These are phyloP conservation scores for Candida oleophila DNA, from an alignment of 805 yeast genomes.

Conservation along the genomic window DNA sequence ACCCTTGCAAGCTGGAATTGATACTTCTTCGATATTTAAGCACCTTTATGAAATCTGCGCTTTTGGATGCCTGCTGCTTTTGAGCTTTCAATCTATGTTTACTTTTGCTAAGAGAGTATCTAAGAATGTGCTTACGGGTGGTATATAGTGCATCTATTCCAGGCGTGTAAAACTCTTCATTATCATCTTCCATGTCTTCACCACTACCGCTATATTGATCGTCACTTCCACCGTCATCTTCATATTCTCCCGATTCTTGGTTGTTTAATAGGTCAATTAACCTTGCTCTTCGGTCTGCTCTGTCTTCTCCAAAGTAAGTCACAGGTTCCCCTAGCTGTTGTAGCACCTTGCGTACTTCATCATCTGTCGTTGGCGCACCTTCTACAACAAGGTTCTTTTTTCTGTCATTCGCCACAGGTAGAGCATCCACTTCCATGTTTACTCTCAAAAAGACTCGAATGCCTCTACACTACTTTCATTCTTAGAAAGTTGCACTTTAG, in stretches of 20 bases:
- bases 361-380: slow-evolving; percentile 62
- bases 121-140: slow-evolving; percentile 53
- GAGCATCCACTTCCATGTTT: slow-evolving; percentile 4
- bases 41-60: slow-evolving; percentile 38
- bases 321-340: slow-evolving; percentile 56
- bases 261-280: slow-evolving; percentile 45
- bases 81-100: slow-evolving; percentile 38
- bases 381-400: not conserved
- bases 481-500: not conserved
- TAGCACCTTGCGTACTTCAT: slow-evolving; percentile 53
- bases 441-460: not conserved
- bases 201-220: slow-evolving; percentile 17
- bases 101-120: slow-evolving; percentile 50
- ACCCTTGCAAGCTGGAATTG: slow-evolving; percentile 27
- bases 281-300: slow-evolving; percentile 59
- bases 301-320: slow-evolving; percentile 57
- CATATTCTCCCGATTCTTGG: slow-evolving; percentile 13
- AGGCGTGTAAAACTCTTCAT: slow-evolving; percentile 85
- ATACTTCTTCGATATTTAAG: slow-evolving; percentile 48
- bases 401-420: slow-evolving; percentile 2
- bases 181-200: slow-evolving; percentile 49
- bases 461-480: not conserved
- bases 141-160: slow-evolving; percentile 55
- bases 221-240: slow-evolving; percentile 12
- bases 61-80: slow-evolving; percentile 18